Evolutionary conservation across 1,284 basidiomycete genomes (phyloP).

Genomic region (Filobasidium uniguttulatum): DNA sequence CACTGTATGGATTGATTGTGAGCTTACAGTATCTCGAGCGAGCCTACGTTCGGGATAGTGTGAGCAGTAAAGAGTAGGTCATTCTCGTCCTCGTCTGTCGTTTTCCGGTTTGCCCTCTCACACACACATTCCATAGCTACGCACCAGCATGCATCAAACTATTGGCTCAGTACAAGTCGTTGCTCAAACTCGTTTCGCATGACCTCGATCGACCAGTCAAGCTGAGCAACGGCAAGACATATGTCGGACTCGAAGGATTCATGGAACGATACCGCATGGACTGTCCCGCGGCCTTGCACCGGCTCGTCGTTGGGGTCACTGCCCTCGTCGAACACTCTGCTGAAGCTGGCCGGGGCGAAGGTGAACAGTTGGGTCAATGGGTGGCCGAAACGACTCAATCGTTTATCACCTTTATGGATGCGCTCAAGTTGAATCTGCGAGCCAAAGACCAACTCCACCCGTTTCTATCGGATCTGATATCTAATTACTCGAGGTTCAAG

Average conservation of each 20-base stretch:
- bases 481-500: slow-evolving; percentile 80
- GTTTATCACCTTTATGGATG: slow-evolving; percentile 99
- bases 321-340: slow-evolving; percentile 84
- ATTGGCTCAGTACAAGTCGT: slow-evolving; percentile 90
- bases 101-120: slow-evolving; percentile 21
- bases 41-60: slow-evolving; percentile 85
- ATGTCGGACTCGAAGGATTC: slow-evolving; percentile 66
- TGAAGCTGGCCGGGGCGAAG: slow-evolving; percentile 48
- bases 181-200: slow-evolving; percentile 80
- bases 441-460: slow-evolving; percentile 97
- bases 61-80: slow-evolving; percentile 74
- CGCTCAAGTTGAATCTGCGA: slow-evolving; percentile 74
- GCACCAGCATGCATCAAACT: slow-evolving; percentile 86
- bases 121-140: slow-evolving; percentile 51
- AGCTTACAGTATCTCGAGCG: slow-evolving; percentile 87
- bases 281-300: slow-evolving; percentile 77
- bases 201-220: slow-evolving; percentile 43
- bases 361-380: slow-evolving; percentile 81
- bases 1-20: slow-evolving; percentile 81
- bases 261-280: slow-evolving; percentile 94
- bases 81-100: neutral
- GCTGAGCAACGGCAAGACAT: slow-evolving; percentile 23
- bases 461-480: slow-evolving; percentile 83
- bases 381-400: slow-evolving; percentile 98
- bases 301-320: slow-evolving; percentile 82